Evolutionary conservation across 108 stramenopile species (phyloP).

Genomic region (Cyclotella distinguenda): DNA sequence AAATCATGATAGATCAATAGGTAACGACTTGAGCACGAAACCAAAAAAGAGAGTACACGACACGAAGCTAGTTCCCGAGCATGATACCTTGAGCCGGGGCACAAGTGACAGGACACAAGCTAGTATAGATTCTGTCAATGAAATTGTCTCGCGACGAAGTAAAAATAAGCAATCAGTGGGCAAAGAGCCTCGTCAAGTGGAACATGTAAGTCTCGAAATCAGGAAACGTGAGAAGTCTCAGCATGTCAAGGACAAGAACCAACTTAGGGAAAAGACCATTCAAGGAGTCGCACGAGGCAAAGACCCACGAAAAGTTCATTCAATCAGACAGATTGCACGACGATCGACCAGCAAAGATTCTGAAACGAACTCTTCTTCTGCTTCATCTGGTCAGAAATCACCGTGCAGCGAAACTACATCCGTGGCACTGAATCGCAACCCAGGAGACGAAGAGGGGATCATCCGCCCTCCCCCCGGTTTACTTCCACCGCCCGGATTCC

Average conservation of each 20-base stretch:
- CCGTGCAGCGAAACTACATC: constrained; percentile 5
- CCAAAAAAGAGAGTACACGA: neutral
- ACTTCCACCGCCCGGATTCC: constrained; percentile 43
- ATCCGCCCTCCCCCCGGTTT: constrained; percentile 42
- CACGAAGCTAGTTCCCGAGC: neutral
- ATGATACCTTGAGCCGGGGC: neutral
- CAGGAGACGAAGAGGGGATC: neutral
- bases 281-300: neutral
- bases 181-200: too few species aligned
- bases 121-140: neutral
- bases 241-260: too few species aligned
- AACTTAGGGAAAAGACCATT: too few species aligned
- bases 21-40: neutral
- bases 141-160: too few species aligned
- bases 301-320: neutral
- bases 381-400: constrained; percentile 13
- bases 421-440: neutral
- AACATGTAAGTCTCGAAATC: too few species aligned
- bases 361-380: constrained; percentile 17
- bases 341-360: constrained; percentile 7
- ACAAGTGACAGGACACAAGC: neutral
- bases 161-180: too few species aligned
- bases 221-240: too few species aligned
- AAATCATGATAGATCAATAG: neutral
- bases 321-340: constrained; percentile 1